These are phyloP conservation scores for Theobroma cacao DNA, from an alignment of 345 rosid genomes.

Conservation along the genomic window DNA sequence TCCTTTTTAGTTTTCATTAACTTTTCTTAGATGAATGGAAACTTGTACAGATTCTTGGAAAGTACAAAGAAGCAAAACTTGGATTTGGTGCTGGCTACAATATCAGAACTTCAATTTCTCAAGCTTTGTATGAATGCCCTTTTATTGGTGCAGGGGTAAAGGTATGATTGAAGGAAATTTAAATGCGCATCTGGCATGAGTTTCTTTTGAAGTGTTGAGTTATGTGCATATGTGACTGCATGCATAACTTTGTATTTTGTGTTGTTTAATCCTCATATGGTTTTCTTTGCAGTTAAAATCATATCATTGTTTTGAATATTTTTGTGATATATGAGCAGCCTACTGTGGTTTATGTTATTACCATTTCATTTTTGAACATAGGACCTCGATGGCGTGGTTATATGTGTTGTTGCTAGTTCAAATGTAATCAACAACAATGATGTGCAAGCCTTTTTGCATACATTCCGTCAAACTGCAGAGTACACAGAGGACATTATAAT, in stretches of 20 bases:
- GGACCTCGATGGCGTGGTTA: conserved; percentile 55
- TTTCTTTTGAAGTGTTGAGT: neutral
- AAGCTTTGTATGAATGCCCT: conserved; percentile 80
- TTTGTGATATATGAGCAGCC: neutral
- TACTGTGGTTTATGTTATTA: neutral
- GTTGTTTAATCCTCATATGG: neutral
- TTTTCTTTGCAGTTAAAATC: neutral
- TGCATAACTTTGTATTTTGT: neutral
- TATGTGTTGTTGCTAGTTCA: conserved; percentile 62
- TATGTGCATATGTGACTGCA: neutral
- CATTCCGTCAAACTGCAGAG: conserved; percentile 61
- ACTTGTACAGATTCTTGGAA: conserved; percentile 56
- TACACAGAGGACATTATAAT: conserved; percentile 58
- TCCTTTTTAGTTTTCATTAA: neutral
- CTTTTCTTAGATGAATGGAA: conserved; percentile 16
- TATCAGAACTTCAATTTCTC: conserved; percentile 54
- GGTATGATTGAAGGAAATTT: conserved; percentile 38
- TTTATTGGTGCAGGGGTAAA: conserved; percentile 66
- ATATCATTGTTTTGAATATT: neutral
- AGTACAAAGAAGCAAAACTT: conserved; percentile 71
- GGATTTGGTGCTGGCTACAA: conserved; percentile 86
- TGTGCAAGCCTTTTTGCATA: conserved; percentile 43
- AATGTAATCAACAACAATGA: conserved; percentile 38
- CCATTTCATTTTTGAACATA: conserved; percentile 17
- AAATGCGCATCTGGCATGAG: neutral